These are phyloP conservation scores for Zymoseptoria tritici DNA, from an alignment of 2,329 filamentous ascomycete species.

Conservation along the genomic window DNA sequence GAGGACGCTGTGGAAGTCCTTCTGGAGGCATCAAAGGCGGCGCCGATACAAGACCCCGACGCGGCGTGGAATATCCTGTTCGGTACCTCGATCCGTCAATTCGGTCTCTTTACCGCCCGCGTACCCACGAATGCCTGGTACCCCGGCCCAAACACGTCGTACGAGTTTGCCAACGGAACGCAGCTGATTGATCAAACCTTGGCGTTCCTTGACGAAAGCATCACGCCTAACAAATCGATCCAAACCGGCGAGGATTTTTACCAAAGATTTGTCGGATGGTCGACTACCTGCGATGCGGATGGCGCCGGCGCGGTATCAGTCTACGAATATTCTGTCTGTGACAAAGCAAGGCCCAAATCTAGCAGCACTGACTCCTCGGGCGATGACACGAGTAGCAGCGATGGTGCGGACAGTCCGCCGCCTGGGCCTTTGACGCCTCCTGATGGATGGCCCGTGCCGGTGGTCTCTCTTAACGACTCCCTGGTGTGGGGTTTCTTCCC, in stretches of 20 bases:
- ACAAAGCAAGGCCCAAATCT: neutral
- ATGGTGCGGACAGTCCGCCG: neutral
- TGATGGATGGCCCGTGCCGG: neutral
- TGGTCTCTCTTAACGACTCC: neutral
- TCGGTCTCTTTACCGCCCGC: neutral
- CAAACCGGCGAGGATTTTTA: neutral
- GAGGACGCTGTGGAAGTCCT: neutral
- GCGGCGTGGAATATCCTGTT: neutral
- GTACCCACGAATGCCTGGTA: neutral
- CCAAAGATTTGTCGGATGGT: neutral
- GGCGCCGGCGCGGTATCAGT: neutral
- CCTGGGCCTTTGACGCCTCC: neutral
- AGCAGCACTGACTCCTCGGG: neutral
- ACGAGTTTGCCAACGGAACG: neutral
- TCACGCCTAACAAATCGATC: neutral
- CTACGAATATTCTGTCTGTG: neutral
- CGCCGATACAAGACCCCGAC: neutral
- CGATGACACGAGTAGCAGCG: neutral
- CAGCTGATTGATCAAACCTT: neutral
- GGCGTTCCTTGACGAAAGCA: neutral
- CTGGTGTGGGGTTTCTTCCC: neutral
- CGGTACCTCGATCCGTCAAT: neutral
- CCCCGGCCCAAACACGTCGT: neutral
- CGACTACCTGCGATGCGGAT: neutral
- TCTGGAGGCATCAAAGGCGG: neutral